These are phyloP conservation scores for Neurospora sp. DNA, from an alignment of 495 filamentous ascomycete genomes.

Conservation along the genomic window DNA sequence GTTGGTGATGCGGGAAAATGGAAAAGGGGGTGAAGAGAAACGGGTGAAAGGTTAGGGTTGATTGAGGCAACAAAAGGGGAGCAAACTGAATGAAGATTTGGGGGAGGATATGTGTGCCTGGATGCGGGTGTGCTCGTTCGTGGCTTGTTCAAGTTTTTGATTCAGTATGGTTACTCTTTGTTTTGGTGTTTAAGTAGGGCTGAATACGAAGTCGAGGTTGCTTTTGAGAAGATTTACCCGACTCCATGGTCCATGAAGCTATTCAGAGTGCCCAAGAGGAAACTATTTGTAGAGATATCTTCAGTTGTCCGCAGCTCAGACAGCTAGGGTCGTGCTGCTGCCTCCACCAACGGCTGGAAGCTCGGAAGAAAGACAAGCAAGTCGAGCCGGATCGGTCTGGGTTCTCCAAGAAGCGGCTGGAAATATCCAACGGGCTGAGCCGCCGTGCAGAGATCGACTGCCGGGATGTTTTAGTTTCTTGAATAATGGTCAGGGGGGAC, in stretches of 20 bases:
- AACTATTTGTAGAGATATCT: not conserved
- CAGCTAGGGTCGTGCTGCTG: not conserved
- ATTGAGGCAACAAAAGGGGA: not conserved
- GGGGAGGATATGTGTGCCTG: not conserved
- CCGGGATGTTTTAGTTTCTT: not conserved
- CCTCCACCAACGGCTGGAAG: not conserved
- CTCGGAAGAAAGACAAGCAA: not conserved
- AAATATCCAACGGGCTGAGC: not conserved
- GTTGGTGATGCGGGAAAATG: not conserved
- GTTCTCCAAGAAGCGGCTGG: not conserved
- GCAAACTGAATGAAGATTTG: not conserved
- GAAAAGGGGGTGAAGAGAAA: not conserved
- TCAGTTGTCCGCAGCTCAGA: not conserved
- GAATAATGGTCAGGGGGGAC: not conserved
- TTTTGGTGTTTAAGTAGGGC: not conserved
- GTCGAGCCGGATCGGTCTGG: not conserved
- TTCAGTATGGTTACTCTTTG: not conserved
- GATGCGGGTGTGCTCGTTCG: not conserved
- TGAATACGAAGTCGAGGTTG: not conserved
- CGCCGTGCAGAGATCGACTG: not conserved
- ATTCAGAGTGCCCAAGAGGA: not conserved
- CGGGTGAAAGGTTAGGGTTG: not conserved
- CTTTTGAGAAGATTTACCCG: not conserved
- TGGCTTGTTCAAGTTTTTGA: not conserved
- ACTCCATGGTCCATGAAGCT: not conserved